Conservation (phyloP, 225 moss, liverwort and hornwort species). For the Straminergon stramineum region DNA sequence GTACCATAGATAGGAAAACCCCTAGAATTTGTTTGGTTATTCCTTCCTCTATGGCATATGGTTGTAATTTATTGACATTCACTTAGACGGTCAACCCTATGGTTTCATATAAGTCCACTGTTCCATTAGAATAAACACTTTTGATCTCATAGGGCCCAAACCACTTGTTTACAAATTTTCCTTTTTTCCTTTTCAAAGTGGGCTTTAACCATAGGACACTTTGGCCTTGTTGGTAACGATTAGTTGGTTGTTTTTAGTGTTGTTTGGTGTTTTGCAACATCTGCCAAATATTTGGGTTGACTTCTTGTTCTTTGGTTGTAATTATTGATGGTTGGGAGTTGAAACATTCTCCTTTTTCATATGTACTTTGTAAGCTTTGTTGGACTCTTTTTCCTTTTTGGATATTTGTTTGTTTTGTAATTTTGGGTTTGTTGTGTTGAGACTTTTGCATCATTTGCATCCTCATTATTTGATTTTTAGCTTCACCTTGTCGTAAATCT, state of each 20-base stretch:
- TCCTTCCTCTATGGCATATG: background rate
- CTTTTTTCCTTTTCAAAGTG: background rate
- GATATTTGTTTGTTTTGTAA: background rate
- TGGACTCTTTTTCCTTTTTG: background rate
- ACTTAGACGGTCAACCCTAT: background rate
- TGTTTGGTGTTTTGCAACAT: fast-evolving
- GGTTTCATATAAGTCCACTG: background rate
- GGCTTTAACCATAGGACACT: background rate
- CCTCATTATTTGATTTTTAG: background rate
- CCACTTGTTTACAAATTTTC: background rate
- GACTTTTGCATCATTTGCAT: background rate
- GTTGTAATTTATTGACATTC: background rate
- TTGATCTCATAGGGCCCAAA: background rate
- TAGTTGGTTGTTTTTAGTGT: too few species aligned
- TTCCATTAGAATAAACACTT: background rate
- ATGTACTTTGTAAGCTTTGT: background rate
- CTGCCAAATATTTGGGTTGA: background rate
- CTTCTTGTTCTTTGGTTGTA: background rate
- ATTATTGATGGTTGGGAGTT: background rate
- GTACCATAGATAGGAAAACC: background rate
- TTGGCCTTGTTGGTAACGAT: background rate
- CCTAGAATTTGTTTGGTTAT: background rate
- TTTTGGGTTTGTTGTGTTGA: fast-evolving
- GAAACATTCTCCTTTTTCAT: background rate
- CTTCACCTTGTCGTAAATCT: background rate